These are phyloP conservation scores for Chlorencoelia australis DNA, from an alignment of 2,329 filamentous ascomycete species.

Conservation along the genomic window DNA sequence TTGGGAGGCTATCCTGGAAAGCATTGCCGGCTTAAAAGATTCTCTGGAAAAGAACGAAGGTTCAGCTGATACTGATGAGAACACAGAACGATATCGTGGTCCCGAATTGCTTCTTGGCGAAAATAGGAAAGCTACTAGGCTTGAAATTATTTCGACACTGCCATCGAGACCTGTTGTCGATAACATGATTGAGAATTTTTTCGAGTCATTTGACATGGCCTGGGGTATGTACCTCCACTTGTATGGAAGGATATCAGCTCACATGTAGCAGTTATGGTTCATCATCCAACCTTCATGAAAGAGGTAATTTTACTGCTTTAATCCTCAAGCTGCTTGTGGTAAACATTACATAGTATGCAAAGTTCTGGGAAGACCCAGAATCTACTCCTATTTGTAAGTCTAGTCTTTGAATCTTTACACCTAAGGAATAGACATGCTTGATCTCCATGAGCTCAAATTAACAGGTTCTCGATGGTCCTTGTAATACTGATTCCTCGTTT, in stretches of 20 bases:
- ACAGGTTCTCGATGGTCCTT: too few species aligned
- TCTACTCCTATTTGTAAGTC: constrained; percentile 30
- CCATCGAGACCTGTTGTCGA: constrained; percentile 38
- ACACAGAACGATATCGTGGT: constrained; percentile 1
- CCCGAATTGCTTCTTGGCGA: constrained; percentile 19
- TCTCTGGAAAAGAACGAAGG: constrained; percentile 32
- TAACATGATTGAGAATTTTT: constrained; percentile 41
- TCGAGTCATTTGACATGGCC: constrained; percentile 40
- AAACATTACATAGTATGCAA: constrained; percentile 17
- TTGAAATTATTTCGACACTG: constrained; percentile 38
- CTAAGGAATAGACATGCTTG: too few species aligned
- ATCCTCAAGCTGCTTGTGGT: constrained; percentile 4
- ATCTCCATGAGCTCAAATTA: too few species aligned
- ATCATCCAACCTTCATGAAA: constrained; percentile 40
- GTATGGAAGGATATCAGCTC: not conserved
- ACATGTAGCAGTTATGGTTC: constrained; percentile 26
- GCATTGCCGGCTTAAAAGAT: constrained; percentile 50
- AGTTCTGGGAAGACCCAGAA: constrained; percentile 23
- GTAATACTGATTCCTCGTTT: too few species aligned
- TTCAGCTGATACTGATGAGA: not conserved
- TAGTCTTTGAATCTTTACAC: too few species aligned
- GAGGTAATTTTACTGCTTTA: constrained; percentile 23
- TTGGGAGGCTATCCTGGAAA: constrained; percentile 32
- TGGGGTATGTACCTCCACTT: constrained; percentile 31
- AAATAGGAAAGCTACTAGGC: constrained; percentile 25